A percentile compares a stretch with the other conserved stretches of the same genome.
Conservation (phyloP, 805 yeast species). For the Candida piceae region DNA sequence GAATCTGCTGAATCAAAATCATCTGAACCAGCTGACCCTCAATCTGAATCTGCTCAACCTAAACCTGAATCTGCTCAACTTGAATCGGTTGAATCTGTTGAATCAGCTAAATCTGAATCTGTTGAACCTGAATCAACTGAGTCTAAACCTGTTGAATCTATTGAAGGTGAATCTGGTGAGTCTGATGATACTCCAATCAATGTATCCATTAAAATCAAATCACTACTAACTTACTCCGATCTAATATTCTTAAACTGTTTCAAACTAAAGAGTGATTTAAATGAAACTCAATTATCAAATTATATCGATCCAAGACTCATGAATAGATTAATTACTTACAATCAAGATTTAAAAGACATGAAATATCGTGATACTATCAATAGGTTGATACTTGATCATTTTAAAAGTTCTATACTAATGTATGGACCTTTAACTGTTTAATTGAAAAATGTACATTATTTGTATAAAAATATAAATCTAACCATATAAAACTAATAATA, state of each 20-base stretch:
- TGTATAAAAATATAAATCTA: too few species aligned
- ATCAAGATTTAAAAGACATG: slow-evolving; percentile 5
- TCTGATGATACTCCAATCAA: background rate
- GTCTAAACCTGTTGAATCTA: background rate
- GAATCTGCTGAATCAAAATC: too few species aligned
- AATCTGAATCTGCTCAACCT: too few species aligned
- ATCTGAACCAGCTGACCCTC: too few species aligned
- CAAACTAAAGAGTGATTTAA: too few species aligned
- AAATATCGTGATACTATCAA: slow-evolving; percentile 5
- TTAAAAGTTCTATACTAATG: slow-evolving; percentile 14
- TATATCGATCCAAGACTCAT: too few species aligned
- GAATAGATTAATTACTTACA: too few species aligned
- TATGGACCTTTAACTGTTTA: slow-evolving; percentile 13
- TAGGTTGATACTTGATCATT: slow-evolving; percentile 15
- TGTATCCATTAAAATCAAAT: background rate
- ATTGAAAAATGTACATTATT: background rate
- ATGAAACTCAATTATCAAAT: too few species aligned
- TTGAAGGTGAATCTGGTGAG: too few species aligned
- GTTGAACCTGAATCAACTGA: background rate
- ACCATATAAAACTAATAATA: too few species aligned
- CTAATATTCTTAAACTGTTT: slow-evolving; percentile 15
- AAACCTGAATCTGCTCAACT: too few species aligned
- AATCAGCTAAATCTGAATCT: background rate
- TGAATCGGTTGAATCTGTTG: background rate
- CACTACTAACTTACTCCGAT: slow-evolving; percentile 16